phyloP scores from a whole-genome alignment of 306 rosid species.

The Castanea sativa region DNA sequence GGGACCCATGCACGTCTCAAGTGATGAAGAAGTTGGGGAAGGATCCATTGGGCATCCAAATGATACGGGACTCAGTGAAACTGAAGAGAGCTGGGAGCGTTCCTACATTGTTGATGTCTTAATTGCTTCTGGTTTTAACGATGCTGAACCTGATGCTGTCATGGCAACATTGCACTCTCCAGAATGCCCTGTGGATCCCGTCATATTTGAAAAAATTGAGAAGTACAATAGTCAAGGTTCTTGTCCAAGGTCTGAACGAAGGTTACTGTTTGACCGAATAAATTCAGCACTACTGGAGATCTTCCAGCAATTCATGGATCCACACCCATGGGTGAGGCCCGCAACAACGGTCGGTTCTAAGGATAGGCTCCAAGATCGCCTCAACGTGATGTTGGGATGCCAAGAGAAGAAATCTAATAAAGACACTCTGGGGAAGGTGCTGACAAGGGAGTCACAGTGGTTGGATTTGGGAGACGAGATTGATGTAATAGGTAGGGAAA shows the following conservation, averaged over 20 bases:
- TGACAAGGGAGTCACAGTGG: slow-evolving; percentile 55
- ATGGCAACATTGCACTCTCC: slow-evolving; percentile 53
- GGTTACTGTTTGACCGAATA: slow-evolving; percentile 73
- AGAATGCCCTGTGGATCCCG: slow-evolving; percentile 63
- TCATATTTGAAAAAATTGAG: slow-evolving; percentile 66
- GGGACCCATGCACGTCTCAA: slow-evolving; percentile 52
- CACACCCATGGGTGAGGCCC: slow-evolving; percentile 57
- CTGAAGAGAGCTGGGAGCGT: slow-evolving; percentile 64
- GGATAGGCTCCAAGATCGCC: slow-evolving; percentile 40
- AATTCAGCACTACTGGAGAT: slow-evolving; percentile 59
- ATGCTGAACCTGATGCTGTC: slow-evolving; percentile 30
- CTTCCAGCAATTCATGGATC: slow-evolving; percentile 37
- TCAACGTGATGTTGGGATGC: slow-evolving; percentile 41
- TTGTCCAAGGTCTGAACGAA: slow-evolving; percentile 64
- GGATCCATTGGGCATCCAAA: slow-evolving; percentile 24
- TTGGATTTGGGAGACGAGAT: slow-evolving; percentile 47
- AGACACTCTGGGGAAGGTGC: slow-evolving; percentile 49
- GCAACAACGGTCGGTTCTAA: slow-evolving; percentile 22
- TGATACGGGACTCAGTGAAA: slow-evolving; percentile 23
- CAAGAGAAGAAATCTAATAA: slow-evolving; percentile 45
- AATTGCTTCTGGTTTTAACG: slow-evolving; percentile 47
- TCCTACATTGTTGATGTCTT: slow-evolving; percentile 59
- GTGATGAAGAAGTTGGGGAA: slow-evolving; percentile 79
- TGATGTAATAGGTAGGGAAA: slow-evolving; percentile 61
- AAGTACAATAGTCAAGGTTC: slow-evolving; percentile 42